Base-by-base conservation (phyloP, 805 yeast genomes). In the Cephaloascus albidus region DNA sequence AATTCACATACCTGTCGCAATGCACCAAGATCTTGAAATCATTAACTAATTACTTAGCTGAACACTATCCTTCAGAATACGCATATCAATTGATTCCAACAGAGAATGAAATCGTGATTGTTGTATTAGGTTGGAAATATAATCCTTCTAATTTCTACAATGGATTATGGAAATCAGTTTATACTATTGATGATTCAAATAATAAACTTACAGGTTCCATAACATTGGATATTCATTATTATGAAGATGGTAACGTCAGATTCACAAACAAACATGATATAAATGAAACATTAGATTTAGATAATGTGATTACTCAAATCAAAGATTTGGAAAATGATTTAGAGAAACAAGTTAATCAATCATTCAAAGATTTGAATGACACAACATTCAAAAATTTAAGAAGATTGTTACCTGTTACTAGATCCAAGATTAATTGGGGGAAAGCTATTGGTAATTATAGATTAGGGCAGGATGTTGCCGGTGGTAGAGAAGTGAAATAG, bases 371-470 rank as follows among this genome's bases (percentile, higher is more conserved):
- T 20, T 70, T 90, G 54, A 90, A 90, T 58, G 95, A 87, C 46
- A 70, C 70, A 39, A 74, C 78, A 45, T 90, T 93, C 66, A 93
- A 90, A 62, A 72, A 74, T 43, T 71, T 90, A 49, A 76, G 98
- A 63, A 81, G 98, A 60, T 86, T 86, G 57, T 68, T 90, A 45
- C 98, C 98, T 5, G 81, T 90, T 17, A 90, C 95, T 17, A 74
- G 96, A 55, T 75, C 95, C 15, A 88, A 84, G 57, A 82, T 90
- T 52, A 85, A 86, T 57, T 90, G 98, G 98, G 96, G 95, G 23
- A 85, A 77, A 53, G 86, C 96, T 10, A 85, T 87, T 49, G 95
- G 94, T 15, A 85, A 81, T 55, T 89, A 89, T 62, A 76, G 86
- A 52, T 66, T 90, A 35, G 97, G 97, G 15, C 79, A 78, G 46